A percentile compares a stretch with the other conserved stretches of the same genome.
Conservation (phyloP, 2,329 filamentous ascomycete species). For the Sclerotinia spermophila region DNA sequence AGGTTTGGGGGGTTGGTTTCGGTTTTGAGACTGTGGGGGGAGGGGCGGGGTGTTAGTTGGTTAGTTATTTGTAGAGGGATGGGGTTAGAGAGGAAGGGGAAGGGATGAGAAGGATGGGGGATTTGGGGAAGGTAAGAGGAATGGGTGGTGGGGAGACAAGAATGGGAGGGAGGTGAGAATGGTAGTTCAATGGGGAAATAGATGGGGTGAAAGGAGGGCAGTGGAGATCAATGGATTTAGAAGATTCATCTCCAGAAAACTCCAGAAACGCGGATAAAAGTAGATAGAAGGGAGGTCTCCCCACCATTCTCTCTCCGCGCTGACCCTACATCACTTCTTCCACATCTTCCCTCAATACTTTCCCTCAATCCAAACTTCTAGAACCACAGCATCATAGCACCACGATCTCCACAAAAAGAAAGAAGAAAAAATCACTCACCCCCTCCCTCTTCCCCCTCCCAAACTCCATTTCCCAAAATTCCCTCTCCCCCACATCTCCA, state of each 20-base stretch:
- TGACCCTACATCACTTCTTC: not conserved
- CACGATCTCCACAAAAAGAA: not conserved
- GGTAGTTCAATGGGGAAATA: not conserved
- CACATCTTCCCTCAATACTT: not conserved
- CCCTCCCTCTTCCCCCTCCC: not conserved
- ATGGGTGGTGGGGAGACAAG: not conserved
- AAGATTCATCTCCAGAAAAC: not conserved
- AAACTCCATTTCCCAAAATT: slow-evolving; percentile 30
- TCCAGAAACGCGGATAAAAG: not conserved
- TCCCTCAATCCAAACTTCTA: not conserved
- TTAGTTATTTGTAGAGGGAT: not conserved
- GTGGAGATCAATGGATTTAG: too few relatives aligned
- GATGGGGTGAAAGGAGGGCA: too few relatives aligned
- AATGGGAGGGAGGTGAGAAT: not conserved
- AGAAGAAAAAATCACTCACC: not conserved
- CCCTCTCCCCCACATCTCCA: slow-evolving; percentile 33
- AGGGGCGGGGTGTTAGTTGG: not conserved
- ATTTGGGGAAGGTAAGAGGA: too few relatives aligned
- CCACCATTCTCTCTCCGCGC: not conserved
- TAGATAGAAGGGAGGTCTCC: not conserved
- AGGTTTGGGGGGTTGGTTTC: not conserved
- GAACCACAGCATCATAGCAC: not conserved
- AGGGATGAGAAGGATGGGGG: not conserved
- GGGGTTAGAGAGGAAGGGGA: too few relatives aligned
- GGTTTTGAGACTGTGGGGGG: too few relatives aligned